Evolutionary conservation across 23 red algal genomes (phyloP).

Genomic region (Gracilariopsis chorda): DNA sequence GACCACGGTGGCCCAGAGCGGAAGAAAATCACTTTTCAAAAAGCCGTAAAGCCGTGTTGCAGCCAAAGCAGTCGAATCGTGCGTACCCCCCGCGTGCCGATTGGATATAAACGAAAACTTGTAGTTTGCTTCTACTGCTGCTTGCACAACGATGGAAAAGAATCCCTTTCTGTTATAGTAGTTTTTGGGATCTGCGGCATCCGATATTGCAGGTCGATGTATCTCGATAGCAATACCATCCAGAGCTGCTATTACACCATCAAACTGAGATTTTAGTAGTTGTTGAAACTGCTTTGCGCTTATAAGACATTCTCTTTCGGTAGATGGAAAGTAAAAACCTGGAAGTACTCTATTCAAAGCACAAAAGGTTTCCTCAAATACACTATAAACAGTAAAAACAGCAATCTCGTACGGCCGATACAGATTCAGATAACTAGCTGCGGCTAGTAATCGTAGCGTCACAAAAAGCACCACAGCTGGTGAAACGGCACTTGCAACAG

Average conservation of each 20-base stretch:
- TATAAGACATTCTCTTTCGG: not conserved
- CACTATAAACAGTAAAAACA: too few relatives aligned
- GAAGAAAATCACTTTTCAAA: not conserved
- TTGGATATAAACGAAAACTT: conserved; percentile 27
- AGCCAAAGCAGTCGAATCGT: not conserved
- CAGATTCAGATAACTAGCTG: too few relatives aligned
- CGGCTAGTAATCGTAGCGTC: too few relatives aligned
- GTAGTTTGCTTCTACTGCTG: not conserved
- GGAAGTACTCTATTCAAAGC: not conserved
- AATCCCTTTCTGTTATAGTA: conserved; percentile 23
- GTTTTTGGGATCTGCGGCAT: not conserved
- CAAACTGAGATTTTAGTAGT: not conserved
- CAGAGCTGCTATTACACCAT: conserved; percentile 7
- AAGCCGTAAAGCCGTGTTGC: not conserved
- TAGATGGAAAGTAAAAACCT: not conserved
- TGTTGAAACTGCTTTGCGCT: not conserved
- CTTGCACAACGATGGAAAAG: conserved; percentile 3
- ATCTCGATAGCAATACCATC: conserved; percentile 1
- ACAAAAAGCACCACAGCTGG: too few relatives aligned
- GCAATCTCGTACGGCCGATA: too few relatives aligned
- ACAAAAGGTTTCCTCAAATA: too few relatives aligned
- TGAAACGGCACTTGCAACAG: too few relatives aligned
- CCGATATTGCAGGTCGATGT: not conserved
- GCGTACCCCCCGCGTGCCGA: not conserved
- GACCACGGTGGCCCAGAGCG: not conserved